Percentiles rank a stretch among this genome's conserved stretches.
These are phyloP conservation scores for Dipsacomyces acuminosporus DNA, from an alignment of 371 early-diverging fungal genomes.

Conservation along the genomic window DNA sequence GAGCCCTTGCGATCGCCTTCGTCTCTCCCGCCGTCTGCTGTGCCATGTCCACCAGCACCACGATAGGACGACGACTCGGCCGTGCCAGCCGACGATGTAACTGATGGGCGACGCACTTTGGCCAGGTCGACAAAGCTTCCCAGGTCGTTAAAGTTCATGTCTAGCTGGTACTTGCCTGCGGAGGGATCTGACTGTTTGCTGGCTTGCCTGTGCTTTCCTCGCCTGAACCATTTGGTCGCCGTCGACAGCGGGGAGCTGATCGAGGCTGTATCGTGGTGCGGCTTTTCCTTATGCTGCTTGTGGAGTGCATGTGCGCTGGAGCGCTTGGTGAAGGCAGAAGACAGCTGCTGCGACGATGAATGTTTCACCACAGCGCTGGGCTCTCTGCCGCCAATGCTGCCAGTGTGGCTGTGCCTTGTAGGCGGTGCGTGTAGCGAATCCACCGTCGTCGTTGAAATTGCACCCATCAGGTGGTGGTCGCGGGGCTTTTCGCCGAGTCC, in stretches of 20 bases:
- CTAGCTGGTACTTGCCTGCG: constrained; percentile 27
- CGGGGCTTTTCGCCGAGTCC: constrained; percentile 14
- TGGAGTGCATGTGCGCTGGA: constrained; percentile 28
- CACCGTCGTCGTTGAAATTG: not conserved
- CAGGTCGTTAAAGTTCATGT: constrained; percentile 45
- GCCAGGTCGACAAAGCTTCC: constrained; percentile 41
- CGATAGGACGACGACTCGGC: constrained; percentile 28
- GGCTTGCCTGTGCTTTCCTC: constrained; percentile 24
- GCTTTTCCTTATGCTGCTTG: constrained; percentile 8
- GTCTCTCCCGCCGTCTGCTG: constrained; percentile 20
- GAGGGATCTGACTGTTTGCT: constrained; percentile 11
- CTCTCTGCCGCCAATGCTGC: constrained; percentile 3
- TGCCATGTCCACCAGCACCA: constrained; percentile 3
- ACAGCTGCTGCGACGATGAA: constrained; percentile 3
- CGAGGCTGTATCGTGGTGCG: constrained; percentile 1
- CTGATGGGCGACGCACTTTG: constrained; percentile 44
- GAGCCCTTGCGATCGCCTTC: constrained; percentile 6
- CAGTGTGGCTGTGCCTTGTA: constrained; percentile 28
- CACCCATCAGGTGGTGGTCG: too few species aligned
- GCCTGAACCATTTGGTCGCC: constrained; percentile 35
- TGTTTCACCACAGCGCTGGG: constrained; percentile 1
- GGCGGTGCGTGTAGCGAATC: constrained; percentile 13
- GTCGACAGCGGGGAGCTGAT: constrained; percentile 11
- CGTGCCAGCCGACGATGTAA: constrained; percentile 39
- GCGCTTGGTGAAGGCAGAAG: constrained; percentile 23